phyloP scores from a whole-genome alignment of 2,329 filamentous ascomycete genomes.

The Aspergillus sp. region DNA sequence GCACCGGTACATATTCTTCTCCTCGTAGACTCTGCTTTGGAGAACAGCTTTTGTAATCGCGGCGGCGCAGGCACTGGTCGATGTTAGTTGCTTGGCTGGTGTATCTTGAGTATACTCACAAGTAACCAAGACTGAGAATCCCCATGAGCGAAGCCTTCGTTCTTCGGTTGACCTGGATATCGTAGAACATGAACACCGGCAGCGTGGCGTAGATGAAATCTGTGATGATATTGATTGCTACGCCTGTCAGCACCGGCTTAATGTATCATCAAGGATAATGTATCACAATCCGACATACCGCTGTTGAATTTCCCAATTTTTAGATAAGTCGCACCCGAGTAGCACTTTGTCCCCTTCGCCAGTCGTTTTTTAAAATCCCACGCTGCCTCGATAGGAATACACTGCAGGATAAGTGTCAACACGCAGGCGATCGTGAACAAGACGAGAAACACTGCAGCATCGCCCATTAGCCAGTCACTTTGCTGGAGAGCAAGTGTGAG shows the following conservation, averaged over 20 bases:
- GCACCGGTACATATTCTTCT: constrained; percentile 20
- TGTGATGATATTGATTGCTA: constrained; percentile 39
- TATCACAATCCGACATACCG: constrained; percentile 5
- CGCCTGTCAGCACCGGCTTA: background rate
- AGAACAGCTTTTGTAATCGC: constrained; percentile 40
- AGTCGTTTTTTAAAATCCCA: constrained; percentile 43
- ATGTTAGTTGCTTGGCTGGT: background rate
- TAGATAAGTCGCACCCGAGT: constrained; percentile 39
- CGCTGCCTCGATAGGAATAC: constrained; percentile 45
- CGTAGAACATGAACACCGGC: constrained; percentile 42
- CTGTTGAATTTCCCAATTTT: constrained; percentile 47
- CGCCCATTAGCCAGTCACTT: background rate
- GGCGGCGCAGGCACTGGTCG: constrained; percentile 37
- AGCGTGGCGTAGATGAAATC: constrained; percentile 44
- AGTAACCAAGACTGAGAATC: constrained; percentile 45
- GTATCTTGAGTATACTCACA: constrained; percentile 26
- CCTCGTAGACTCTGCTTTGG: background rate
- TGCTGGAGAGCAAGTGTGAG: background rate
- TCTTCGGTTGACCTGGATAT: constrained; percentile 35
- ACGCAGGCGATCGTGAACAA: constrained; percentile 22
- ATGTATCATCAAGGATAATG: no score
- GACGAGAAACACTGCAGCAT: constrained; percentile 15
- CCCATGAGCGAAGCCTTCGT: constrained; percentile 39
- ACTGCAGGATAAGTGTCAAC: constrained; percentile 50
- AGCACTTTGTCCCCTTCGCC: constrained; percentile 40